Conservation (phyloP, 176 grass and related monocot species). For the Oryza glaberrima region DNA sequence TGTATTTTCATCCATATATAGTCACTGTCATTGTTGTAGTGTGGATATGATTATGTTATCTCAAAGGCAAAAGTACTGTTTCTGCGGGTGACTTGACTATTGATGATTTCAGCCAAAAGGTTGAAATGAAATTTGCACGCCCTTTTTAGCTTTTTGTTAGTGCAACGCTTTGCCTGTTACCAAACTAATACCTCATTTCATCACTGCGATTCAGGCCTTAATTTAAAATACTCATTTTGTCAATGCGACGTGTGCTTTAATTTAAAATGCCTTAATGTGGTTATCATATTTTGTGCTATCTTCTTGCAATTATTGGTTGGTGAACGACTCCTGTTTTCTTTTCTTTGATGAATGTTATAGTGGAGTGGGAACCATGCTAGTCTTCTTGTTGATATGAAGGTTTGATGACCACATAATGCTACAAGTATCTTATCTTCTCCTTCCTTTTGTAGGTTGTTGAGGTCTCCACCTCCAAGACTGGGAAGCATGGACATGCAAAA, state of each 20-base stretch:
- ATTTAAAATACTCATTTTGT: not conserved
- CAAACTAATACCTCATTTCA: too few species aligned
- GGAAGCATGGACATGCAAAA: slow-evolving; percentile 76
- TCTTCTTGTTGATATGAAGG: not conserved
- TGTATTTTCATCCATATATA: not conserved
- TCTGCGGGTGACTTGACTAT: not conserved
- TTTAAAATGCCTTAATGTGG: not conserved
- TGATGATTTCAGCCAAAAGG: not conserved
- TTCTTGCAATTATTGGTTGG: not conserved
- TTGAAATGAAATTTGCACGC: not conserved
- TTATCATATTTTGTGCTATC: not conserved
- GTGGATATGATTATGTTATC: not conserved
- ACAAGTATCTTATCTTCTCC: not conserved
- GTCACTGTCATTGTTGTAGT: not conserved
- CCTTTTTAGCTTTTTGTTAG: not conserved
- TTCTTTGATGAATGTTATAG: not conserved
- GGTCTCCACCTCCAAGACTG: slow-evolving; percentile 78
- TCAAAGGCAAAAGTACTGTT: not conserved
- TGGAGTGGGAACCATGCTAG: not conserved
- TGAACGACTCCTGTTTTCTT: not conserved
- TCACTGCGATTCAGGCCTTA: not conserved
- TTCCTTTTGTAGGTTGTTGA: slow-evolving; percentile 64
- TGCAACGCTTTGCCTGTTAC: not conserved
- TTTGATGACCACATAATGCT: not conserved
- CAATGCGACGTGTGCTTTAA: not conserved